Evolutionary conservation across 495 filamentous ascomycete genomes (phyloP), one percentile per base, ranked within the genome.

Genomic region (Trichoderma gamsii): DNA sequence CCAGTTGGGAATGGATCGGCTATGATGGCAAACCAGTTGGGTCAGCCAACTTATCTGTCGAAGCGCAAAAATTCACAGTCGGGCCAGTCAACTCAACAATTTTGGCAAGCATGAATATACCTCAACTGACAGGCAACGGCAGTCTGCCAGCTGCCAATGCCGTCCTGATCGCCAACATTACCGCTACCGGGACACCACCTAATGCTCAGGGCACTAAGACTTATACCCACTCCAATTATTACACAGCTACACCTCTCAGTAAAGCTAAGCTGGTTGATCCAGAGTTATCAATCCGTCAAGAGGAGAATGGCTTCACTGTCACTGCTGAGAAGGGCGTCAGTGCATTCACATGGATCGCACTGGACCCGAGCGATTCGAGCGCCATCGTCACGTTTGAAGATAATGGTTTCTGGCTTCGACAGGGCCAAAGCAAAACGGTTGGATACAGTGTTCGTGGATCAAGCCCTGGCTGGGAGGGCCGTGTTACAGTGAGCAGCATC

Each of bases 71-170:
- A 0, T 89, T 90, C 67, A 78, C 76, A 0, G 82, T 90, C 9
- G 88, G 87, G 8, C 81, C 79, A 0, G 73, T 91, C 16, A 91
- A 91, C 74, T 83, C 82, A 1, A 89, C 87, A 2, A 73, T 81
- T 25, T 75, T 90, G 18, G 78, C 85, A 21, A 69, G 75, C 3
- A 74, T 80, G 0, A 83, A 83, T 49, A 74, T 78, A 8, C 66
- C 63, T 0, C 25, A 69, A 44, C 69, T 75, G 16, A 64, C 79
- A 1, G 71, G 72, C 11, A 73, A 78, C 3, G 70, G 74, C 13
- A 72, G 78, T 15, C 64, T 80, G 1, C 71, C 85, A 49, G 72
- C 76, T 13, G 74, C 75, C 15, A 74, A 86, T 63, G 81, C 82
- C 0, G 70, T 91, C 29, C 79, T 91, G 4, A 73, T 85, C 41